Evolutionary conservation across 169 alveolate genomes (phyloP).

Genomic region (Perkinsus olseni): DNA sequence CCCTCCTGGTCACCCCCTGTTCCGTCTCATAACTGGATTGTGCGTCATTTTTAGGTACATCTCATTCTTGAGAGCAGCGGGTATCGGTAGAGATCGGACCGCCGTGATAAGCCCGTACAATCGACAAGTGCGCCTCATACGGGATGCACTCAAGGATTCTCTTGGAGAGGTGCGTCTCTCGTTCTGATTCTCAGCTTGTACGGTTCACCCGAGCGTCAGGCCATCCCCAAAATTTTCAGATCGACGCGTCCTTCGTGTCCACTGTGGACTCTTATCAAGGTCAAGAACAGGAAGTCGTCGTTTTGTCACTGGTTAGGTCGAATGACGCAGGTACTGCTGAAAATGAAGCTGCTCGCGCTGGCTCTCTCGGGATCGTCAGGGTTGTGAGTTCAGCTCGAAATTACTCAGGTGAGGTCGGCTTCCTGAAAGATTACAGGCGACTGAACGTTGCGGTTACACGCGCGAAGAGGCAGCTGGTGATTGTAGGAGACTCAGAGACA

Average conservation of each 20-base stretch:
- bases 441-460: constrained; percentile 73
- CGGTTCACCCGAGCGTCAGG: too few species aligned
- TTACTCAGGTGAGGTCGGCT: constrained; percentile 48
- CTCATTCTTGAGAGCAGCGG: not conserved
- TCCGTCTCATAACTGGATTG: too few species aligned
- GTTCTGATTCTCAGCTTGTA: too few species aligned
- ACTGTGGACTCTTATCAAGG: constrained; percentile 37
- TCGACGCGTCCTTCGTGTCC: not conserved
- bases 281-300: constrained; percentile 30
- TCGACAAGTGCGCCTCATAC: constrained; percentile 17
- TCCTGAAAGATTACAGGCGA: constrained; percentile 59
- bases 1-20: too few species aligned
- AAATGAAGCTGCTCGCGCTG: not conserved
- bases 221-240: too few species aligned
- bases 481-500: constrained; percentile 59
- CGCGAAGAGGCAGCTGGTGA: constrained; percentile 54
- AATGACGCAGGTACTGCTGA: constrained; percentile 3
- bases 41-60: not conserved
- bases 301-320: constrained; percentile 29
- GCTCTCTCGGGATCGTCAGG: not conserved
- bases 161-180: not conserved
- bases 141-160: not conserved
- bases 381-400: constrained; percentile 2
- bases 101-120: constrained; percentile 22
- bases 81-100: not conserved